Evolutionary conservation across 169 alveolate species (phyloP).

Genomic region (Condylostoma magnum): DNA sequence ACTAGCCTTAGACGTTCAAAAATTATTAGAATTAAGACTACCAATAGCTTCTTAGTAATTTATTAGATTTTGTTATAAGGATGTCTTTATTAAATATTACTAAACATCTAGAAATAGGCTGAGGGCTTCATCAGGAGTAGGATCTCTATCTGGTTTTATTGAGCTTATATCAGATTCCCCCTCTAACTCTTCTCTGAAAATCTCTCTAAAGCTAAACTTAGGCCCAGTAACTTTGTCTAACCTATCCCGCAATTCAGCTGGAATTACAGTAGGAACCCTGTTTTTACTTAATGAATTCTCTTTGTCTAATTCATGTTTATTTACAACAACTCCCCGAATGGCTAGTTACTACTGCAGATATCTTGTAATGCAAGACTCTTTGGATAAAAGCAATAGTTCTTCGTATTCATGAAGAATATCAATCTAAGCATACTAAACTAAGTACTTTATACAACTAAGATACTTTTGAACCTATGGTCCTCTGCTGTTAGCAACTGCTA

Average conservation of each 20-base stretch:
- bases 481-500: not conserved
- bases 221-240: constrained; percentile 10
- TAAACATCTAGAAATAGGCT: too few relatives aligned
- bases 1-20: too few relatives aligned
- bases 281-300: constrained; percentile 8
- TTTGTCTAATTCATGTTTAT: not conserved
- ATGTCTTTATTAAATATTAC: too few relatives aligned
- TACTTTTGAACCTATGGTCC: not conserved
- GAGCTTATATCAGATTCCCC: too few relatives aligned
- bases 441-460: not conserved
- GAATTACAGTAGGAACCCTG: not conserved
- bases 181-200: constrained; percentile 28
- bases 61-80: too few relatives aligned
- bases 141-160: too few relatives aligned
- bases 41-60: too few relatives aligned
- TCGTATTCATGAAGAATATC: constrained; percentile 9
- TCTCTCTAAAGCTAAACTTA: constrained; percentile 9
- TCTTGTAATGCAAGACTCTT: not conserved
- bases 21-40: too few relatives aligned
- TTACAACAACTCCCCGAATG: not conserved
- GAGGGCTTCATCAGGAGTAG: too few relatives aligned
- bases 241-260: not conserved
- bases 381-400: constrained; percentile 25
- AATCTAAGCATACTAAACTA: constrained; percentile 7
- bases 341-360: not conserved